A percentile compares a stretch with the other conserved stretches of the same genome.
Evolutionary conservation across 495 filamentous ascomycete species (phyloP).

Genomic region (Niebla homalea): DNA sequence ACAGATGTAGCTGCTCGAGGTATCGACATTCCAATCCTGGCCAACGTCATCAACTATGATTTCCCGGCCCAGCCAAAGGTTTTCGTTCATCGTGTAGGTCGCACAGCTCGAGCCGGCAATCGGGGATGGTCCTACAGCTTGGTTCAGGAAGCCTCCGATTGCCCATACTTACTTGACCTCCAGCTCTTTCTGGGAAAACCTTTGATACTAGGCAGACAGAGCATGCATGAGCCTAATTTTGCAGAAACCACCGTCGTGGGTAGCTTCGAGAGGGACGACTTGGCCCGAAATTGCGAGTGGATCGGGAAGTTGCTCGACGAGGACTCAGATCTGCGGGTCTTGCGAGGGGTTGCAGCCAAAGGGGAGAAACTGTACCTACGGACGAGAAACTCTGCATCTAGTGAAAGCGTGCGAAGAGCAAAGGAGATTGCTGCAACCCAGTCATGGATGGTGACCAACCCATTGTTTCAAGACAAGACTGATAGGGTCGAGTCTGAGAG

Average conservation of each 20-base stretch:
- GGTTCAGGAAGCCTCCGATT: slow-evolving; percentile 60
- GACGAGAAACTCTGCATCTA: slow-evolving; percentile 77
- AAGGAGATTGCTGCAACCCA: slow-evolving; percentile 57
- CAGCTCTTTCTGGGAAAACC: slow-evolving; percentile 82
- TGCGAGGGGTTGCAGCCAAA: slow-evolving; percentile 63
- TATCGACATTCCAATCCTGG: slow-evolving; percentile 92
- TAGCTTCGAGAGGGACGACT: slow-evolving; percentile 47
- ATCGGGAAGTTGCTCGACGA: slow-evolving; percentile 63
- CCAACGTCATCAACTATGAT: slow-evolving; percentile 98
- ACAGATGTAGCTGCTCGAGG: slow-evolving; percentile 95
- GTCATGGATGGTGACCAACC: slow-evolving; percentile 56
- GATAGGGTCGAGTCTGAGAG: slow-evolving; percentile 54
- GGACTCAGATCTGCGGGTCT: slow-evolving; percentile 53
- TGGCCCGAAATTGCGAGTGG: slow-evolving; percentile 67
- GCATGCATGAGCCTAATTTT: slow-evolving; percentile 46
- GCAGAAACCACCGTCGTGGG: slow-evolving; percentile 73
- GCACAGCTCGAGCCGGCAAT: slow-evolving; percentile 84
- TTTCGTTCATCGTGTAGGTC: slow-evolving; percentile 89
- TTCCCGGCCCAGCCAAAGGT: slow-evolving; percentile 95
- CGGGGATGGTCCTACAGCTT: slow-evolving; percentile 92
- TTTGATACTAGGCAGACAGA: slow-evolving; percentile 51
- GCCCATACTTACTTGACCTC: slow-evolving; percentile 84
- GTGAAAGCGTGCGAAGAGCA: slow-evolving; percentile 72
- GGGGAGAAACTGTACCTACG: slow-evolving; percentile 86
- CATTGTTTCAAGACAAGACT: slow-evolving; percentile 58